A percentile compares a stretch with the other conserved stretches of the same genome.
Evolutionary conservation across 148 eudicot genomes (phyloP).

Genomic region (Cornus suecica): DNA sequence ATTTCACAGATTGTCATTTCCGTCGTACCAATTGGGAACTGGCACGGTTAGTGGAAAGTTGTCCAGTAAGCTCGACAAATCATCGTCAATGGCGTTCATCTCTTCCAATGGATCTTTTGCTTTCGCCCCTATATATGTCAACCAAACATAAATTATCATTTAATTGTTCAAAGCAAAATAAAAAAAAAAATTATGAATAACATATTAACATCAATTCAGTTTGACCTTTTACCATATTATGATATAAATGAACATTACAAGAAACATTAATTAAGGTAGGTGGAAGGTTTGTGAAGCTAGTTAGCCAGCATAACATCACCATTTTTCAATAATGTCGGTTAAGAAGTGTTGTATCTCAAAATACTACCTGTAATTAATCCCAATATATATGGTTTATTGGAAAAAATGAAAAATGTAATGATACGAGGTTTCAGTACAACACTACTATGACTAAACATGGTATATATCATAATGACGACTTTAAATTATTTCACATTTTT

Average conservation of each 20-base stretch:
- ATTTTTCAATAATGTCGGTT: no score
- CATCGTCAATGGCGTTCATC: constrained; percentile 42
- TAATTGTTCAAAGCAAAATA: background rate
- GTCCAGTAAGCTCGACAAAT: constrained; percentile 62
- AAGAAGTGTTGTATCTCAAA: no score
- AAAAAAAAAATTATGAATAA: background rate
- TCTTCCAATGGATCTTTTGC: constrained; percentile 28
- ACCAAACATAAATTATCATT: background rate
- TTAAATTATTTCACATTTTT: no score
- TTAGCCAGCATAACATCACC: no score
- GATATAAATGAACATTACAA: no score
- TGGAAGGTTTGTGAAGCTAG: no score
- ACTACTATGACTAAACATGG: no score
- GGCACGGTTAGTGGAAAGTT: constrained; percentile 52
- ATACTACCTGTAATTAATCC: no score
- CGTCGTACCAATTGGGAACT: constrained; percentile 56
- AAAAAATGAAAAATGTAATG: no score
- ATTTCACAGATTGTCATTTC: constrained; percentile 24
- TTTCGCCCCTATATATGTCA: constrained; percentile 11
- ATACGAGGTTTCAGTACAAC: no score
- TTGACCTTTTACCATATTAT: background rate
- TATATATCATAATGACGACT: no score
- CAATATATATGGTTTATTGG: no score
- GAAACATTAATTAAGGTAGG: background rate
- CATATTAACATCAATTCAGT: background rate